Conservation (phyloP, 2,329 filamentous ascomycete genomes). For the Exophiala oligosperma region DNA sequence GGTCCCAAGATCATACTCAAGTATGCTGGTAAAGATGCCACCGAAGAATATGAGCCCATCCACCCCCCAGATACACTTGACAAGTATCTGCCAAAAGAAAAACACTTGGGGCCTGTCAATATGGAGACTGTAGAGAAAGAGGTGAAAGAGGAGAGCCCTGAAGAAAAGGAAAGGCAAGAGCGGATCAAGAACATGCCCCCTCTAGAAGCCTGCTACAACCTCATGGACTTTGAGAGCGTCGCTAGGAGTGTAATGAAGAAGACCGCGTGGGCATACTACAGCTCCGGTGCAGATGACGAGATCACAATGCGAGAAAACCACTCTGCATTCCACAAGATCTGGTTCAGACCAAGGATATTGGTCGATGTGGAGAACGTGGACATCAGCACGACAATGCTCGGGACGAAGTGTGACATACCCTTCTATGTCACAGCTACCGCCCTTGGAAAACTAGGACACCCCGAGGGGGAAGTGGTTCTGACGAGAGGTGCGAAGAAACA, state of each 20-base stretch:
- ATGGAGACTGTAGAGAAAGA: slow-evolving; percentile 60
- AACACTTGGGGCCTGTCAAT: slow-evolving; percentile 86
- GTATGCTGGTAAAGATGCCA: slow-evolving; percentile 93
- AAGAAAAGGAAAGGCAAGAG: slow-evolving; percentile 72
- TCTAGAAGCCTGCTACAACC: slow-evolving; percentile 85
- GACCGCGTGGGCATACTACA: slow-evolving; percentile 97
- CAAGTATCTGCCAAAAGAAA: slow-evolving; percentile 77
- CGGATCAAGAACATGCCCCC: slow-evolving; percentile 74
- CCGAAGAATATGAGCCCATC: slow-evolving; percentile 87
- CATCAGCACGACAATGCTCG: slow-evolving; percentile 89
- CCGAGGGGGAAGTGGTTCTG: slow-evolving; percentile 85
- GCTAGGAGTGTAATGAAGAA: slow-evolving; percentile 92
- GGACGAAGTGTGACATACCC: slow-evolving; percentile 77
- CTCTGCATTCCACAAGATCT: slow-evolving; percentile 91
- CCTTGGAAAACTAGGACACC: slow-evolving; percentile 89
- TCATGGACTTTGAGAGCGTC: slow-evolving; percentile 94
- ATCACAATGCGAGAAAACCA: slow-evolving; percentile 97
- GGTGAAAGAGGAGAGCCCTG: slow-evolving; percentile 62
- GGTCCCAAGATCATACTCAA: slow-evolving; percentile 93
- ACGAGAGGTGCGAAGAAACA: slow-evolving; percentile 82
- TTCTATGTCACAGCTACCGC: slow-evolving; percentile 98
- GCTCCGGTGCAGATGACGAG: slow-evolving; percentile 85
- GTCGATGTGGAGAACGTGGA: slow-evolving; percentile 88
- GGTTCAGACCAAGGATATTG: slow-evolving; percentile 89
- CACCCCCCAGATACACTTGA: slow-evolving; percentile 83